phyloP scores from a whole-genome alignment of 768 basidiomycete species.

The Pleurotus tuber-regium region DNA sequence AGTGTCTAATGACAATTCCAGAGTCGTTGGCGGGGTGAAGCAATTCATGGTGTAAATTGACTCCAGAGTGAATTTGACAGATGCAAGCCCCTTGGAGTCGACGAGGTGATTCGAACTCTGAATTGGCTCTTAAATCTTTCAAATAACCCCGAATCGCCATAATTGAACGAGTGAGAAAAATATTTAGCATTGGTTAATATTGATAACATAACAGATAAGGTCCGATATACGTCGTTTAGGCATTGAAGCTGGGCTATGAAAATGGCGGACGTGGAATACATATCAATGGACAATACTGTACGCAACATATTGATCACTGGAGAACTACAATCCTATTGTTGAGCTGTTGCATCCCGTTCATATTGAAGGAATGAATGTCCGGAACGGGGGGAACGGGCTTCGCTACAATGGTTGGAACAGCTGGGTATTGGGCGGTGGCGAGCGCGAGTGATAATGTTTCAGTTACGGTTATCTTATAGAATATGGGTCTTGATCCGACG shows the following conservation, averaged over 20 bases:
- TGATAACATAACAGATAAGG: no score
- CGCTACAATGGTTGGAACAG: slow-evolving; percentile 3
- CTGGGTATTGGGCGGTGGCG: slow-evolving; percentile 10
- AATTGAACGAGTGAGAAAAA: no score
- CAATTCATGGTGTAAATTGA: no score
- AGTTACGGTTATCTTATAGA: slow-evolving; percentile 12
- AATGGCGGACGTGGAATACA: neutral
- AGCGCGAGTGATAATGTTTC: slow-evolving; percentile 2
- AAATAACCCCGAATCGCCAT: no score
- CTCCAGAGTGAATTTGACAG: no score
- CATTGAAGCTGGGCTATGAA: neutral
- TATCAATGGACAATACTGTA: neutral
- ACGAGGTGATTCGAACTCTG: no score
- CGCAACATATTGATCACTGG: neutral
- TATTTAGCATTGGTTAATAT: no score
- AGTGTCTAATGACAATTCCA: no score
- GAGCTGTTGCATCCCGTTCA: slow-evolving; percentile 8
- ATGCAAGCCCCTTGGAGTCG: no score
- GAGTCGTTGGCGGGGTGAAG: no score
- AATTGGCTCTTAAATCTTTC: no score
- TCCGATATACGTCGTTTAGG: no score
- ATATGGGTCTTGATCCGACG: slow-evolving; percentile 9
- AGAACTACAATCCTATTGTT: slow-evolving; percentile 5
- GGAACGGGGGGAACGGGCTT: slow-evolving; percentile 8
- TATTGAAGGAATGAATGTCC: neutral